These are phyloP conservation scores for Dioscorea dumetorum DNA, from an alignment of 106 monocot genomes.

Conservation along the genomic window DNA sequence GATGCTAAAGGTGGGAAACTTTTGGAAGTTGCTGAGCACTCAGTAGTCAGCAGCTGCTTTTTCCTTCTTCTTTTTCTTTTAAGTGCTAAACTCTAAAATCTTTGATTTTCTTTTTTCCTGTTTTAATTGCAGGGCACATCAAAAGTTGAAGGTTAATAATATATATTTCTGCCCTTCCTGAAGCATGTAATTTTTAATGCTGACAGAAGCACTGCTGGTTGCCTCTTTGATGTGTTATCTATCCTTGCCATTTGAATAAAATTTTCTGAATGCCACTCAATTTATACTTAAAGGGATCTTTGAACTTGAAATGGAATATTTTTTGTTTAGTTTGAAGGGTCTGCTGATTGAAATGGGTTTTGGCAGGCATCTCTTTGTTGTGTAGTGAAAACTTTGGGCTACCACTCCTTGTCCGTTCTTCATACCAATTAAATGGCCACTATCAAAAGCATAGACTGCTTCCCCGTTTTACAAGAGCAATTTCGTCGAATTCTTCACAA, in stretches of 20 bases:
- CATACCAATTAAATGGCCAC: conserved; percentile 1
- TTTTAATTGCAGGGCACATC: neutral
- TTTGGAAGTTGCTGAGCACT: neutral
- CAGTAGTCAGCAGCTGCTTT: neutral
- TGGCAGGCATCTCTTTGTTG: conserved; percentile 14
- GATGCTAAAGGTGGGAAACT: neutral
- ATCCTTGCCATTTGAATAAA: neutral
- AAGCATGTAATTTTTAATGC: neutral
- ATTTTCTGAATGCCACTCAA: neutral
- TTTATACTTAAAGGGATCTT: neutral
- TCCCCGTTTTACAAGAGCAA: conserved; percentile 26
- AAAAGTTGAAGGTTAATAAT: neutral
- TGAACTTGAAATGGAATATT: too few relatives aligned
- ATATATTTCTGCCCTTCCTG: neutral
- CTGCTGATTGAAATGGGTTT: neutral
- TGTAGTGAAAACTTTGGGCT: conserved; percentile 7
- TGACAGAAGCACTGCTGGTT: neutral
- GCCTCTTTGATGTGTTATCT: neutral
- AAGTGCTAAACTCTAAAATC: neutral
- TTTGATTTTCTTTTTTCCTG: neutral
- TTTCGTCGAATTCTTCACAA: conserved; percentile 42
- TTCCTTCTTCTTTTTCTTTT: neutral
- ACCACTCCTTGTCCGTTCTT: conserved; percentile 5
- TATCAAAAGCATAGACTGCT: conserved; percentile 7
- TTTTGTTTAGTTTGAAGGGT: neutral